Evolutionary conservation across 352 stramenopile species (phyloP).

Genomic region (Phytopythium sindhum): DNA sequence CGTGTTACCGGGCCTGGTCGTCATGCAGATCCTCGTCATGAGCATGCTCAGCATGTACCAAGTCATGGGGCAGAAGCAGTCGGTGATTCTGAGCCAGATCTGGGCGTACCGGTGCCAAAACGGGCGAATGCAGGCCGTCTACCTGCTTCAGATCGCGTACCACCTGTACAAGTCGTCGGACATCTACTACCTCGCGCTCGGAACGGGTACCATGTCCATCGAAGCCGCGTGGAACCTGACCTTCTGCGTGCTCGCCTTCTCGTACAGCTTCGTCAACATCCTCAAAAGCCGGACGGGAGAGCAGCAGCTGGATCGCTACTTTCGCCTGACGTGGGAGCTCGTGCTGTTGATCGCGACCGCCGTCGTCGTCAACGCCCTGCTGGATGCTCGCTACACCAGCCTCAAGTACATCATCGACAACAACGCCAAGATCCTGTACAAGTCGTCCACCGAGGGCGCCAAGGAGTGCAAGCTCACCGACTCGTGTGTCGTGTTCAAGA

Average conservation of each 20-base stretch:
- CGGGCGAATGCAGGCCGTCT: conserved; percentile 18
- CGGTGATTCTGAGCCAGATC: conserved; percentile 21
- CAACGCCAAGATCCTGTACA: conserved; percentile 18
- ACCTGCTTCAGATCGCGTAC: conserved; percentile 24
- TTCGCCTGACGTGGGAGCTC: conserved; percentile 26
- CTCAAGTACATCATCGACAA: conserved; percentile 20
- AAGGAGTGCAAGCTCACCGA: conserved; percentile 24
- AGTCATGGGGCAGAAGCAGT: conserved; percentile 23
- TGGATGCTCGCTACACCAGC: conserved; percentile 12
- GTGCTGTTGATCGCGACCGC: conserved; percentile 17
- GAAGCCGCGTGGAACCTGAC: conserved; percentile 36
- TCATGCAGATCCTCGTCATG: conserved; percentile 12
- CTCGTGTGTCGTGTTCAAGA: conserved; percentile 21
- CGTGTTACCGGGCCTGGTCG: conserved; percentile 1
- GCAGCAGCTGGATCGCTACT: conserved; percentile 29
- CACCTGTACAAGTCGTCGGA: conserved; percentile 25
- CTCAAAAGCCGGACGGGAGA: conserved; percentile 20
- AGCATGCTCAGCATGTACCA: conserved; percentile 22
- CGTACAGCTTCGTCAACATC: conserved; percentile 23
- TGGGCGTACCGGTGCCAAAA: conserved; percentile 20
- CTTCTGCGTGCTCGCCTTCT: conserved; percentile 27
- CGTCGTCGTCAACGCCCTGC: conserved; percentile 8
- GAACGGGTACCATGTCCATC: conserved; percentile 32
- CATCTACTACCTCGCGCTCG: conserved; percentile 28
- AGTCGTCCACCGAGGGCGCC: conserved; percentile 12